Evolutionary conservation across 2,329 filamentous ascomycete species (phyloP), one percentile per base, ranked within the genome.

Genomic region (Didymosphaeria variabile): DNA sequence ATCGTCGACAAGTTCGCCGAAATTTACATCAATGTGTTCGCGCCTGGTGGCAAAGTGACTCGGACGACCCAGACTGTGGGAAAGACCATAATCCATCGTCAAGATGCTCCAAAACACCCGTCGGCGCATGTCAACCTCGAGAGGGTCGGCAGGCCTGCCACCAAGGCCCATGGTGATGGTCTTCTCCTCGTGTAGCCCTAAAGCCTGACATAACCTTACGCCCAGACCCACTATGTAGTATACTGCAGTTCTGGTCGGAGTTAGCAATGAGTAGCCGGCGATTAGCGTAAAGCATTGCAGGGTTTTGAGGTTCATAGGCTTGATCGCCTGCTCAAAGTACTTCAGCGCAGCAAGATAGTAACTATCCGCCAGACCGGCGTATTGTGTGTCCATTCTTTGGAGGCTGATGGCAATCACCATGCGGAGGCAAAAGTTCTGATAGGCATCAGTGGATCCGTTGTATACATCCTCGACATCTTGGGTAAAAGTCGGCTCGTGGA

Each of bases 381-480:
- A 98, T 66, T 92, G 89, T 0, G 90, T 87, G 74, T 94, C 92
- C 71, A 97, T 85, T 78, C 96, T 97, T 79, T 98, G 94, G 79
- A 98, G 87, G 76, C 93, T 94, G 72, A 97, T 97, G 32, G 95
- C 94, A 72, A 98, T 89, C 56, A 97, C 92, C 88, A 98, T 94
- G 60, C 92, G 90, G 54, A 96, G 82, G 47, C 94, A 87, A 71
- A 97, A 98, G 71, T 95, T 93, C 73, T 94, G 90, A 76, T 94
- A 94, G 0, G 93, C 85, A 68, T 97, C 91, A 5, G 81, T 85
- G 57, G 89, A 90, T 53, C 91, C 91, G 63, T 86, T 84, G 73
- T 94, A 96, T 4, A 97, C 93, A 32, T 90, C 89, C 58, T 96
- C 87, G 36, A 97, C 82, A 63, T 97, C 92, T 63, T 86, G 83